Conservation (phyloP, 2,329 filamentous ascomycete genomes). For the Ascochyta koolunga region DNA sequence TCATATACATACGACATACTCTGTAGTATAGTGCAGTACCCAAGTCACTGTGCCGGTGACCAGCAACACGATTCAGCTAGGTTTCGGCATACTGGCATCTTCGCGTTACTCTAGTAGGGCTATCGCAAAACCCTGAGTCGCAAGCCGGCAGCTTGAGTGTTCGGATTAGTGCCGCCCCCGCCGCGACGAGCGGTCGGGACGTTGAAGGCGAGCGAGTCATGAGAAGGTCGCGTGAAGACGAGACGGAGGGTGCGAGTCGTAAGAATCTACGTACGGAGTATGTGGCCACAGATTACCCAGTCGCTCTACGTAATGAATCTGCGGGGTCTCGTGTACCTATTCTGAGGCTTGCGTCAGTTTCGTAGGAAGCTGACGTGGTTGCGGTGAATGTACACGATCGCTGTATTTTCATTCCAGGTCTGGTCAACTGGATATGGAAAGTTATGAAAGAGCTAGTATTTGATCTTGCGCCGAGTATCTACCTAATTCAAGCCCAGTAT, state of each 20-base stretch:
- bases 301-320: too few species aligned
- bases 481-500: too few species aligned
- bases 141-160: neutral
- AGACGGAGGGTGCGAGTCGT: neutral
- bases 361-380: neutral
- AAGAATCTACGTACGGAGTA: too few species aligned
- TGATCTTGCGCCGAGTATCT: too few species aligned
- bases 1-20: too few species aligned
- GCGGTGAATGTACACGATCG: neutral
- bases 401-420: neutral
- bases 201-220: conserved; percentile 9
- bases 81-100: neutral
- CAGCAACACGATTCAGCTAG: neutral
- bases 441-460: too few species aligned
- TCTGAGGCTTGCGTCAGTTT: neutral
- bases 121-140: neutral
- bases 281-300: too few species aligned
- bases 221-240: neutral
- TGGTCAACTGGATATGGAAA: too few species aligned
- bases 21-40: too few species aligned
- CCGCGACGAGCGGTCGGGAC: conserved; percentile 10
- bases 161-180: conserved; percentile 9
- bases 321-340: too few species aligned
- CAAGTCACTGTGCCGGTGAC: neutral
- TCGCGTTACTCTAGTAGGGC: neutral